Conservation (phyloP, 2,329 filamentous ascomycete species). For the Colletotrichum gigasporum region DNA sequence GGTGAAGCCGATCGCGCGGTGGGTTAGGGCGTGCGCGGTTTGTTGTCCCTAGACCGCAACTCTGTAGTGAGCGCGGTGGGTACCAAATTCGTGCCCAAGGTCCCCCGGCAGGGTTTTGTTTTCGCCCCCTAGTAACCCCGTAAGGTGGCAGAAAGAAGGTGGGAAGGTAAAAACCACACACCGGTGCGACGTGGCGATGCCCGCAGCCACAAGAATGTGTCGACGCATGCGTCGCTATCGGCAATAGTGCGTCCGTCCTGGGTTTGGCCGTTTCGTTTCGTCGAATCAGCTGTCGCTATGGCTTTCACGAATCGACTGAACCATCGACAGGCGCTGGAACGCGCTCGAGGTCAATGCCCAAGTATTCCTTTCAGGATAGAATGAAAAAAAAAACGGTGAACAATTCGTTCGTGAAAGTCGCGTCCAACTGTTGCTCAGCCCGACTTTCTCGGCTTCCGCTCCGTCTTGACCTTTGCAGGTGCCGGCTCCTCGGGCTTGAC, state of each 20-base stretch:
- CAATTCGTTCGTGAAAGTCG: not conserved
- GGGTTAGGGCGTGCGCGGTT: not conserved
- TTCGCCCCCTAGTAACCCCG: not conserved
- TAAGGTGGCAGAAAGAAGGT: not conserved
- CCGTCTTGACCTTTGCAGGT: not conserved
- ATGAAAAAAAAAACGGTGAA: not conserved
- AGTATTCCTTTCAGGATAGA: not conserved
- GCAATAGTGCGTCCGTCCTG: slow-evolving; percentile 13
- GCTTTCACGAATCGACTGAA: not conserved
- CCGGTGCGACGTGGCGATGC: slow-evolving; percentile 20
- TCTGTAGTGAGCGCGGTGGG: not conserved
- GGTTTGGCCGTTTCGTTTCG: not conserved
- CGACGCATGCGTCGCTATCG: slow-evolving; percentile 16
- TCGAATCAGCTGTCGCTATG: not conserved
- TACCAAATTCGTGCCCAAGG: slow-evolving; percentile 1
- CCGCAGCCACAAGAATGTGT: slow-evolving; percentile 5
- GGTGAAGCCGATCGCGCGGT: not conserved
- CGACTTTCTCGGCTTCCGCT: slow-evolving; percentile 17
- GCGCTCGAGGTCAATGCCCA: slow-evolving; percentile 4
- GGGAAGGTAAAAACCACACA: not conserved
- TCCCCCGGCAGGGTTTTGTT: slow-evolving; percentile 1
- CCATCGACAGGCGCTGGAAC: not conserved
- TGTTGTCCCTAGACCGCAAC: not conserved
- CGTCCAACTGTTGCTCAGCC: not conserved
- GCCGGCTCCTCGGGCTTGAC: slow-evolving; percentile 8